phyloP scores from a whole-genome alignment of 2,329 filamentous ascomycete genomes.

The Exserohilum rostratum region DNA sequence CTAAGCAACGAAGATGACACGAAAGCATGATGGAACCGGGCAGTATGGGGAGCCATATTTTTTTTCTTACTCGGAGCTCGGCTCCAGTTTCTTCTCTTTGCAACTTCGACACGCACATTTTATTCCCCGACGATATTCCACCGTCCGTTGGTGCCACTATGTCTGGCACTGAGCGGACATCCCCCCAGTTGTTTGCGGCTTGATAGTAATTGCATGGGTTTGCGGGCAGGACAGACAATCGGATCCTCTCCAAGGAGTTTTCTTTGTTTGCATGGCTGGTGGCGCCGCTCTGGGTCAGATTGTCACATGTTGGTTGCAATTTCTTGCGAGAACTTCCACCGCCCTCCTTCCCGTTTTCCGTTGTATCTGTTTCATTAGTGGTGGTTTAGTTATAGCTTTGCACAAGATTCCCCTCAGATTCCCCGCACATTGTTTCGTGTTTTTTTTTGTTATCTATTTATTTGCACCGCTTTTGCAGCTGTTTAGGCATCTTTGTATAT shows the following conservation, averaged over 20 bases:
- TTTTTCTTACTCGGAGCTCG: constrained; percentile 18
- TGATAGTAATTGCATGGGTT: constrained; percentile 40
- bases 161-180: constrained; percentile 25
- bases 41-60: constrained; percentile 1
- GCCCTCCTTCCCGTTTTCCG: constrained; percentile 4
- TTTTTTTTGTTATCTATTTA: constrained; percentile 12
- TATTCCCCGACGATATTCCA: constrained; percentile 29
- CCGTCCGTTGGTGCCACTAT: constrained; percentile 26
- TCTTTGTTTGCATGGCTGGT: constrained; percentile 29
- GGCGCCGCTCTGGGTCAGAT: constrained; percentile 26
- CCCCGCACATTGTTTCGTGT: constrained; percentile 17
- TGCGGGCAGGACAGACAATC: constrained; percentile 27
- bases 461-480: constrained; percentile 14
- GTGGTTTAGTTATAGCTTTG: constrained; percentile 28
- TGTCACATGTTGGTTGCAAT: constrained; percentile 9
- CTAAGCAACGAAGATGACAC: constrained; percentile 19
- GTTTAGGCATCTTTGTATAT: constrained; percentile 24
- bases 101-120: constrained; percentile 20
- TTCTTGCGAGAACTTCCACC: too few relatives aligned
- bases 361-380: constrained; percentile 22
- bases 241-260: constrained; percentile 16
- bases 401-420: constrained; percentile 39
- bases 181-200: constrained; percentile 20
- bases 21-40: constrained; percentile 20
- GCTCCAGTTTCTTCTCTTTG: constrained; percentile 14